Evolutionary conservation across 352 stramenopile genomes (phyloP), one percentile per base, ranked within the genome.

Genomic region (Phytophthora pistaciae): DNA sequence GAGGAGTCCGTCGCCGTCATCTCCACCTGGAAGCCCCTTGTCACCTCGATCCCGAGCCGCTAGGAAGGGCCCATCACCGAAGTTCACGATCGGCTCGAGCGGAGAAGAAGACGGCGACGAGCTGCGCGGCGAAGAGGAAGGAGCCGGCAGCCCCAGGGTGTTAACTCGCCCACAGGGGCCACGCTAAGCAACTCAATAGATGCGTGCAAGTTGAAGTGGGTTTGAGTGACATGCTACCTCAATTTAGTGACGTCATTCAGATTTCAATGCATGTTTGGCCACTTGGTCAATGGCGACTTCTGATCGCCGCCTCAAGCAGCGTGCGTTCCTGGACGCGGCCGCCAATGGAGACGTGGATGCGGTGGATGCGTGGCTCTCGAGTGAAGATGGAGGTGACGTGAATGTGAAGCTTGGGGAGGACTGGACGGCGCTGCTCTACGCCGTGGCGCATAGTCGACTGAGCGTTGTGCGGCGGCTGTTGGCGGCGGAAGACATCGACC

Each of bases 361-460:
- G 13, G 73, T 92, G 20, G 72, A 86, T n/a, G 46, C 49, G 60
- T 94, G 83, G 68, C 54, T 92, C 10, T 33, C 18, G 1, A 48
- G 53, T 4, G 59, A 46, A 5, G 36, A 52, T 8, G 27, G 46
- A 67, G 77, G 70, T 1, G 71, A 92, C 29, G 80, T 90, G 38
- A 94, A 95, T 58, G 77, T 68, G 11, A 80, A 66, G 42, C 68
- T 81, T 20, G 87, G 86, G 3, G 85, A 95, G 50, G 72, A 78
- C 10, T 95, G 87, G 87, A 91, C 79, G 25, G 87, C 87, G 55
- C 74, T 96, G 65, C 78, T 91, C 55, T 88, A 87, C 50, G 87
- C 89, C 1, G 82, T 91, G 9, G 75, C 80, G n/a, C 60, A 79
- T 21, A 79, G 80, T 56, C 83, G 89, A 3, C 7, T 91, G 44